Percentiles rank a stretch among this genome's conserved stretches.
Conservation (phyloP, 129 eudicot species). For the Flaveria linearis region DNA sequence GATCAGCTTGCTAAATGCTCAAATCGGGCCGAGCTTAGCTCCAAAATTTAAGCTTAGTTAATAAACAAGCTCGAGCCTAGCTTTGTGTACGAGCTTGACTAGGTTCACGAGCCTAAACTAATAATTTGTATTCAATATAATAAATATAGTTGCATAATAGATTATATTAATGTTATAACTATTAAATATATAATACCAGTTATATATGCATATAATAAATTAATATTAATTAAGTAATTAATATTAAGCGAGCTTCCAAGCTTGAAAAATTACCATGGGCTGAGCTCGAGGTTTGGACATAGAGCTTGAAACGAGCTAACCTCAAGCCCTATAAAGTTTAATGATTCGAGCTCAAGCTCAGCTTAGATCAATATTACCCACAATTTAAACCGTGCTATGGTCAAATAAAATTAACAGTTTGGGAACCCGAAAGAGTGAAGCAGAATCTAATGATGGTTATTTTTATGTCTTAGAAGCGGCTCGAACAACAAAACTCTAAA, state of each 20-base stretch:
- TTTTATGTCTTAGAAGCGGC: conserved; percentile 54
- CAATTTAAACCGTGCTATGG: neutral
- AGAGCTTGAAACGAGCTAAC: neutral
- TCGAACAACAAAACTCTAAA: conserved; percentile 57
- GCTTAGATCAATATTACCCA: neutral
- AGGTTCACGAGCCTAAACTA: neutral
- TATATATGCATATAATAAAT: neutral
- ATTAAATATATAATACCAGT: neutral
- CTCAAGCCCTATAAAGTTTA: neutral
- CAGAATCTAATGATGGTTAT: conserved; percentile 7
- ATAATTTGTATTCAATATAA: neutral
- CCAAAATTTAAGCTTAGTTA: too few species aligned
- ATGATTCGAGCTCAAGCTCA: neutral
- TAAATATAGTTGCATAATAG: neutral
- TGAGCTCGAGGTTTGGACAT: neutral
- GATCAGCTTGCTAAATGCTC: neutral
- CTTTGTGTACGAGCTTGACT: neutral
- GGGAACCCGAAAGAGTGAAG: neutral
- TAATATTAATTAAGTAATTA: neutral
- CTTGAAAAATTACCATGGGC: neutral
- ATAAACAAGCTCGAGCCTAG: neutral
- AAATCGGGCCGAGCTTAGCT: neutral
- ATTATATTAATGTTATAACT: too few species aligned
- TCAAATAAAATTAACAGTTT: neutral
- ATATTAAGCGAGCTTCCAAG: neutral